Percentiles rank a stretch among this genome's conserved stretches.
Evolutionary conservation across 2,329 filamentous ascomycete species (phyloP).

Genomic region (Nemania serpens): DNA sequence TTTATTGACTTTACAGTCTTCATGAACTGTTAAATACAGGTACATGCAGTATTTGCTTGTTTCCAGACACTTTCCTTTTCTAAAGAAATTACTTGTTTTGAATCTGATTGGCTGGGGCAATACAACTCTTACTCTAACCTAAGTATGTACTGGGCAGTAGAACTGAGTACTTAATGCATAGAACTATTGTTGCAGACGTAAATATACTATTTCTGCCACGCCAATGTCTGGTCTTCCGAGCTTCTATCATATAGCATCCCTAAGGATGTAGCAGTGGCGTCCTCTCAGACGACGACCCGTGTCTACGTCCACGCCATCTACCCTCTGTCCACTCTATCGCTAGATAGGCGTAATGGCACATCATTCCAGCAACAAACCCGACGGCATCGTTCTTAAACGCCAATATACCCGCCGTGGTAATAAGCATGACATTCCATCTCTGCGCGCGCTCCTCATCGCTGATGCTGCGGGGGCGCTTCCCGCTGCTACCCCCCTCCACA

Average conservation of each 20-base stretch:
- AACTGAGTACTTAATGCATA: not conserved
- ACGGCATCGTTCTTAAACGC: slow-evolving; percentile 90
- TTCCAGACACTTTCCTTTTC: no score
- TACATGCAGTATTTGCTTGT: no score
- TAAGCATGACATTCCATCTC: slow-evolving; percentile 87
- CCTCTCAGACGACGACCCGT: slow-evolving; percentile 39
- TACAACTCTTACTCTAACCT: no score
- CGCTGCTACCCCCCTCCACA: slow-evolving; percentile 45
- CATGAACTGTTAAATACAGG: no score
- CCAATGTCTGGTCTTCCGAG: not conserved
- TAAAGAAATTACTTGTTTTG: no score
- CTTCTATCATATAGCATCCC: not conserved
- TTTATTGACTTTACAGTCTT: no score
- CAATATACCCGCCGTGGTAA: slow-evolving; percentile 79
- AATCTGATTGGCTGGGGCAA: no score
- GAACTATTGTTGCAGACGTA: not conserved
- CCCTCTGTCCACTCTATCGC: slow-evolving; percentile 47
- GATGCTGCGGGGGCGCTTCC: slow-evolving; percentile 54
- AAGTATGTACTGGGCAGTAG: no score
- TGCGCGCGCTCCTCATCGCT: slow-evolving; percentile 72
- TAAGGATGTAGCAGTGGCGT: slow-evolving; percentile 37
- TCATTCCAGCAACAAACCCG: slow-evolving; percentile 80
- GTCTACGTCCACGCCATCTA: slow-evolving; percentile 23
- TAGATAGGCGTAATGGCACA: slow-evolving; percentile 74
- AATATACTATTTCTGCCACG: not conserved